A percentile compares a stretch with the other conserved stretches of the same genome.
Evolutionary conservation across 1,284 basidiomycete genomes (phyloP).

Genomic region (Ceratobasidium sp.): DNA sequence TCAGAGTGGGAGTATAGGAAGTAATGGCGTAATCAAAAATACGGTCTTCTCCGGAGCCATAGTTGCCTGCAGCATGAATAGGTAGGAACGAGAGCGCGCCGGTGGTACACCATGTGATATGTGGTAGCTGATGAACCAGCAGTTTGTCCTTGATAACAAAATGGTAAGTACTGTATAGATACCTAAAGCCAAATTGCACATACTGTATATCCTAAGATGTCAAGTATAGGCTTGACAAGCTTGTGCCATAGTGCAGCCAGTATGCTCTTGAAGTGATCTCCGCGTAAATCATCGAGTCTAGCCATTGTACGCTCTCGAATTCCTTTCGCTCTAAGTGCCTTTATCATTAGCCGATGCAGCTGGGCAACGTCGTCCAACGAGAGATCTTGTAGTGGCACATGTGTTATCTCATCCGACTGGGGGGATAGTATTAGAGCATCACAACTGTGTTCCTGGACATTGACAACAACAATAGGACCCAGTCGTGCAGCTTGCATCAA

Average conservation of each 20-base stretch:
- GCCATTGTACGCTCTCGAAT: background rate
- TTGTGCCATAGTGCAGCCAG: conserved; percentile 27
- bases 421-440: conserved; percentile 42
- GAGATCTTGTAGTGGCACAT: conserved; percentile 12
- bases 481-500: conserved; percentile 19
- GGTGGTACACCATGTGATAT: conserved; percentile 54
- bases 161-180: background rate
- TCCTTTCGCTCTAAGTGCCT: background rate
- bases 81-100: conserved; percentile 53
- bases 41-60: conserved; percentile 23
- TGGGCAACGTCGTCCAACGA: background rate
- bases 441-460: conserved; percentile 28
- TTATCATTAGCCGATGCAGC: background rate
- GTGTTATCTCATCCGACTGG: background rate
- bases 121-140: conserved; percentile 38
- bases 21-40: background rate
- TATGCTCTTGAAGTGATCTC: background rate
- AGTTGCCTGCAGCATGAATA: conserved; percentile 52
- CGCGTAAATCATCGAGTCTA: background rate
- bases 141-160: background rate
- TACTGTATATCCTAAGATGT: conserved; percentile 3
- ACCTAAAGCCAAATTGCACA: too few species aligned
- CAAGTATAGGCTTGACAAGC: conserved; percentile 34
- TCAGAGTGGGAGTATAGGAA: background rate
- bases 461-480: conserved; percentile 43